These are phyloP conservation scores for Kurtzmaniella natalensis DNA, from an alignment of 1,139 yeast genomes.

Conservation along the genomic window DNA sequence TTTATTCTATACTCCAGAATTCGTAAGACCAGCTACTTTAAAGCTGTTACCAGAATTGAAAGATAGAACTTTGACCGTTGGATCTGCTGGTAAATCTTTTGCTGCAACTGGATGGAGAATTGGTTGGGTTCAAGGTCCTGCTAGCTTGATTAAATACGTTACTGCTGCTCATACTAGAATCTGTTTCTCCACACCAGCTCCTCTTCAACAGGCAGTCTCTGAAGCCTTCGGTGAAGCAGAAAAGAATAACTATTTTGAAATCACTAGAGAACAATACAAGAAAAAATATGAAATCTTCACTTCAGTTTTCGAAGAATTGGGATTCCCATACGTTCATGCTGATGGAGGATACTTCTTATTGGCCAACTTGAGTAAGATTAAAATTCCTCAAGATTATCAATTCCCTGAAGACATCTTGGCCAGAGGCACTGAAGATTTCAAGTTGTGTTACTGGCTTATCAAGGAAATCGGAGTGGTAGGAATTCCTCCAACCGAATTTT, in stretches of 20 bases:
- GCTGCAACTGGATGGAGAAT: constrained; percentile 99
- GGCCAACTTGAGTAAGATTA: constrained; percentile 79
- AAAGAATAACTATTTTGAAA: constrained; percentile 59
- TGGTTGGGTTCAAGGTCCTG: constrained; percentile 90
- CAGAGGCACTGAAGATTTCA: constrained; percentile 77
- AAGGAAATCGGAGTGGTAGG: constrained; percentile 91
- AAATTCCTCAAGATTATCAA: constrained; percentile 66
- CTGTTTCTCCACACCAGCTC: constrained; percentile 84
- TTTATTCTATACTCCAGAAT: constrained; percentile 61
- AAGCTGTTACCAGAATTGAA: constrained; percentile 66
- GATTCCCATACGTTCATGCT: constrained; percentile 82
- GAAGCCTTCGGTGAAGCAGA: constrained; percentile 64
- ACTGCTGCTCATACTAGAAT: constrained; percentile 91
- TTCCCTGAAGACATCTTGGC: constrained; percentile 66
- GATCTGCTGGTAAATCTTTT: constrained; percentile 95
- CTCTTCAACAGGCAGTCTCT: constrained; percentile 91
- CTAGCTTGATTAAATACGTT: constrained; percentile 75
- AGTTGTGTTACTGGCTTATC: constrained; percentile 87
- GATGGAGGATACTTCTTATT: constrained; percentile 92
- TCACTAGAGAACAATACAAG: constrained; percentile 61
- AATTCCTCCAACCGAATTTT: constrained; percentile 94
- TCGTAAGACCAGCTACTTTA: constrained; percentile 81
- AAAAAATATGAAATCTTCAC: constrained; percentile 71
- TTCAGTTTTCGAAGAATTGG: constrained; percentile 76
- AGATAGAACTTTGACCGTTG: constrained; percentile 80